Percentiles rank a stretch among this genome's conserved stretches.
These are phyloP conservation scores for Dactylellina cionopaga DNA, from an alignment of 2,329 filamentous ascomycete species.

Conservation along the genomic window DNA sequence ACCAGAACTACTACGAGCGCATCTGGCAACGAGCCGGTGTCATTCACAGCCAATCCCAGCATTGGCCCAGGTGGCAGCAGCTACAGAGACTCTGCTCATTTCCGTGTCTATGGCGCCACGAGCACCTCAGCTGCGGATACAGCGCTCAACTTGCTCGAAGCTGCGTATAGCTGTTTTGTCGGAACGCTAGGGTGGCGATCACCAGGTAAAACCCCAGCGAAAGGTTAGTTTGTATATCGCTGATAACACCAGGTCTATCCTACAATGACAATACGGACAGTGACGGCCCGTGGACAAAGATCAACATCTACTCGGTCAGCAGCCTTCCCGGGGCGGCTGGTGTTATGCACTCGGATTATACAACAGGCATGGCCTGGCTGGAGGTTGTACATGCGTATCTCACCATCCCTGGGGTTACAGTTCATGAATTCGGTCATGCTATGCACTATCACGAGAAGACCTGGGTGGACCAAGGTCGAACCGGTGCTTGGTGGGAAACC, in stretches of 20 bases:
- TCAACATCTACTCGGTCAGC: conserved; percentile 63
- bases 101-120: conserved; percentile 61
- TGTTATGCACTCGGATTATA: conserved; percentile 62
- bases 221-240: no score
- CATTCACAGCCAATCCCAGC: conserved; percentile 58
- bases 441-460: conserved; percentile 61
- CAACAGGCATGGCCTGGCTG: conserved; percentile 62
- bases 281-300: conserved; percentile 63
- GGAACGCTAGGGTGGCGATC: conserved; percentile 61
- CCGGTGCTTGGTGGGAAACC: conserved; percentile 67
- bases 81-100: conserved; percentile 61
- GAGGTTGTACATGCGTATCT: conserved; percentile 63
- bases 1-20: neutral
- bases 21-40: conserved; percentile 53
- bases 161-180: conserved; percentile 63
- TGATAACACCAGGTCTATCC: conserved; percentile 56
- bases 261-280: conserved; percentile 57
- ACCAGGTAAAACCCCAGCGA: no score
- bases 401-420: conserved; percentile 61
- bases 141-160: conserved; percentile 63
- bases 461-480: conserved; percentile 62
- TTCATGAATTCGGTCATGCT: conserved; percentile 66
- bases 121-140: conserved; percentile 57
- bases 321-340: conserved; percentile 61
- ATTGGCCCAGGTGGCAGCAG: conserved; percentile 59